Evolutionary conservation across 225 moss, liverwort and hornwort genomes (phyloP), one percentile per base, ranked within the genome.

Genomic region (Asterella californica): DNA sequence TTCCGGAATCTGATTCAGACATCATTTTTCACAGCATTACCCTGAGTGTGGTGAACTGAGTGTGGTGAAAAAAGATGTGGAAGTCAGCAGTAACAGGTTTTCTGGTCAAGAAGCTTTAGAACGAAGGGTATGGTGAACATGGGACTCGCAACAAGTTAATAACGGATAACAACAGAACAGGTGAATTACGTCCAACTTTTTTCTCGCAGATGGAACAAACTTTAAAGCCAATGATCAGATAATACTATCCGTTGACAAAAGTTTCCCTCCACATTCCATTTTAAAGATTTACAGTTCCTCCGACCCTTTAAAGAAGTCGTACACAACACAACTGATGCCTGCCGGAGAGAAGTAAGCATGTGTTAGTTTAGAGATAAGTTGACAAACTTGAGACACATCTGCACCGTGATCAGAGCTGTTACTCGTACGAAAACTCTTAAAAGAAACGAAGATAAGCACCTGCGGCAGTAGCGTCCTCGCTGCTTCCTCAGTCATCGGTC

Each of bases 1-100:
- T 5, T 87, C 89, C 79, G 87, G 82, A 80, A 93, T 87, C 95
- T 95, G 87, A n/a, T 33, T 46, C 61, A 46, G 25, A 67, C 48
- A 72, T 14, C 61, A 71, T 24, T 55, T 59, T 10, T 6, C 15
- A 15, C 0, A 55, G n/a, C 4, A 4, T 10, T 21, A 76, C 36
- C 21, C 21, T 59, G 30, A 30, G 30, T 5, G 12, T 1, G 52
- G 29, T 71, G 5, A n/a, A 22, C 8, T 46, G 36, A 24, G 42
- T 72, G 5, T 30, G 2, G 25, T 29, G 33, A 74, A 7, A 53
- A 55, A 36, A 1, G 30, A 6, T 15, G 29, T 17, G 30, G 21
- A 54, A 54, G 21, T 54, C 10, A 52, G 19, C 54, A 21, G 6
- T 71, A 27, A 24, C 15, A 71, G 10, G n/a, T 12, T 0, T 65